phyloP scores from a whole-genome alignment of 1,139 yeast genomes.

The Geotrichum candidum region DNA sequence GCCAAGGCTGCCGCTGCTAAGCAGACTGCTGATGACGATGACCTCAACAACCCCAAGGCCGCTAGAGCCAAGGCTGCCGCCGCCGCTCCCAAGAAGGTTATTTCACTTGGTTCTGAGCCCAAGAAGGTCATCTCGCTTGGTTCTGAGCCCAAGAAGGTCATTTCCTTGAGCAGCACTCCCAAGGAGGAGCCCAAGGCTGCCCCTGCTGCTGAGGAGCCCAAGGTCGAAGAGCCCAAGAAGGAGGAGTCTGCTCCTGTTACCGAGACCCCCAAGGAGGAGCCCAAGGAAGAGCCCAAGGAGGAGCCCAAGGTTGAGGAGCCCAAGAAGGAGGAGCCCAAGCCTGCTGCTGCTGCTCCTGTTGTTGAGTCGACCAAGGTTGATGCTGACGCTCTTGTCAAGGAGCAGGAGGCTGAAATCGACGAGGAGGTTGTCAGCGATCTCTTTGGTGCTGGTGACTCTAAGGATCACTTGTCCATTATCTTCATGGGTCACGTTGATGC shows the following conservation, averaged over 20 bases:
- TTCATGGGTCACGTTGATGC: slow-evolving; percentile 99
- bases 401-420: slow-evolving; percentile 82
- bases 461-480: slow-evolving; percentile 91
- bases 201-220: slow-evolving; percentile 13
- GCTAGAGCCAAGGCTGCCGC: slow-evolving; percentile 31
- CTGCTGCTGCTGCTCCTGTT: slow-evolving; percentile 28
- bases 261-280: slow-evolving; percentile 1
- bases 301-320: slow-evolving; percentile 13
- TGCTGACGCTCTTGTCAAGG: slow-evolving; percentile 53
- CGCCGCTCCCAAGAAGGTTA: slow-evolving; percentile 20
- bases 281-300: slow-evolving; percentile 15
- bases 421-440: slow-evolving; percentile 82
- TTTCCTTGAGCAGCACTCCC: slow-evolving; percentile 5
- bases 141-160: slow-evolving; percentile 8
- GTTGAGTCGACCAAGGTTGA: slow-evolving; percentile 26
- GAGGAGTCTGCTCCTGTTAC: not conserved
- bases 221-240: slow-evolving; percentile 13
- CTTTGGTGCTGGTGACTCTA: slow-evolving; percentile 68
- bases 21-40: slow-evolving; percentile 31
- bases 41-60: slow-evolving; percentile 32
- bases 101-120: slow-evolving; percentile 19
- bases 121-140: slow-evolving; percentile 20
- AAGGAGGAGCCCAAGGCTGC: slow-evolving; percentile 8
- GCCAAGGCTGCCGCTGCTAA: slow-evolving; percentile 27
- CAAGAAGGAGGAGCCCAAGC: slow-evolving; percentile 20